These are phyloP conservation scores for Cornus florida DNA, from an alignment of 148 eudicot species.

Conservation along the genomic window DNA sequence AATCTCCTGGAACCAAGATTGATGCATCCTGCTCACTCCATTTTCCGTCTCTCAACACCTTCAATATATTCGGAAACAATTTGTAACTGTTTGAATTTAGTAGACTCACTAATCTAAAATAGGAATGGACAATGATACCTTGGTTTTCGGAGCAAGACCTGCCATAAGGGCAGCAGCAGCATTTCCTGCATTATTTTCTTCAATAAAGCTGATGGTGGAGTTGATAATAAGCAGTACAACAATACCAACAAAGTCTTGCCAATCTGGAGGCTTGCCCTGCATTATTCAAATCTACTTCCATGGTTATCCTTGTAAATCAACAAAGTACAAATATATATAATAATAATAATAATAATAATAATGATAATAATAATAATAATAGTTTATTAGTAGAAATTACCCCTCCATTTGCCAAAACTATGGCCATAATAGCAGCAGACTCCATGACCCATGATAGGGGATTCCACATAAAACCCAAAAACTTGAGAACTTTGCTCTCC, in stretches of 20 bases:
- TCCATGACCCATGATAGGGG: slow-evolving; percentile 94
- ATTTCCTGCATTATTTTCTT: slow-evolving; percentile 72
- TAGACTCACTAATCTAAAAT: not conserved
- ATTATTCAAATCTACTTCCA: not conserved
- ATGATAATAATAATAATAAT: not conserved
- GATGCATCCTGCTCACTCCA: slow-evolving; percentile 73
- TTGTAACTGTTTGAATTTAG: not conserved
- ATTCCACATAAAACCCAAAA: slow-evolving; percentile 85
- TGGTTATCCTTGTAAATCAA: not conserved
- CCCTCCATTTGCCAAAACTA: slow-evolving; percentile 69
- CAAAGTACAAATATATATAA: not conserved
- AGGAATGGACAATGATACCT: slow-evolving; percentile 23
- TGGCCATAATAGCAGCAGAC: slow-evolving; percentile 76
- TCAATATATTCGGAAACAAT: not conserved
- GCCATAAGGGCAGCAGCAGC: slow-evolving; percentile 88
- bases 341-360: not conserved
- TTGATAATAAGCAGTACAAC: slow-evolving; percentile 62
- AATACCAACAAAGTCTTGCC: slow-evolving; percentile 79
- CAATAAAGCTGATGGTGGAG: slow-evolving; percentile 75
- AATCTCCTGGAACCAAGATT: slow-evolving; percentile 73
- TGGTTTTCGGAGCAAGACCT: slow-evolving; percentile 65
- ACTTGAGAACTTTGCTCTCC: slow-evolving; percentile 65
- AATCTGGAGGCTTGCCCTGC: slow-evolving; percentile 71
- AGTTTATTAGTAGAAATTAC: slow-evolving; percentile 11
- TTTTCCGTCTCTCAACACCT: slow-evolving; percentile 71